phyloP scores from a whole-genome alignment of 1,139 yeast species.

The Candida buenavistaensis region DNA sequence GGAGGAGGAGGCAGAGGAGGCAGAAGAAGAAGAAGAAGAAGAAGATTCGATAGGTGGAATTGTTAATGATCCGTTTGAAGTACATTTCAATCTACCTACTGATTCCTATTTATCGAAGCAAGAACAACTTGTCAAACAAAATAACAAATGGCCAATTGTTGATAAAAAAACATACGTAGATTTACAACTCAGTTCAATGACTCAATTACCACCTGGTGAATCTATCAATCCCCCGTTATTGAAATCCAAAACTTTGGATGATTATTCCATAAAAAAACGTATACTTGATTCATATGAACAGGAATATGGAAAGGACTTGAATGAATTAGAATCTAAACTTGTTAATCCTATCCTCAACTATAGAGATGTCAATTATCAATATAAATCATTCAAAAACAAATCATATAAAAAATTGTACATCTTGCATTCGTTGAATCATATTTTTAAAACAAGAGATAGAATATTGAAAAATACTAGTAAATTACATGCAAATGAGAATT shows the following conservation, averaged over 20 bases:
- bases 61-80: conserved; percentile 64
- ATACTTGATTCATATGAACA: conserved; percentile 26
- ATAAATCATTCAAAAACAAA: conserved; percentile 36
- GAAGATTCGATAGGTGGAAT: conserved; percentile 21
- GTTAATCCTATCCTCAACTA: conserved; percentile 70
- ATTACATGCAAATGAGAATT: conserved; percentile 42
- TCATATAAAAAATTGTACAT: conserved; percentile 65
- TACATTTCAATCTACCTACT: conserved; percentile 62
- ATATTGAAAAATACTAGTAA: conserved; percentile 73
- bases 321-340: conserved; percentile 26
- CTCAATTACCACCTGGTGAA: conserved; percentile 33
- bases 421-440: conserved; percentile 78
- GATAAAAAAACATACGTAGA: conserved; percentile 18
- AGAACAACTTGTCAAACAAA: conserved; percentile 20
- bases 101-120: conserved; percentile 45
- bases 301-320: conserved; percentile 17
- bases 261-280: conserved; percentile 30
- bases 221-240: conserved; percentile 15
- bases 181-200: conserved; percentile 21
- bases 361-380: conserved; percentile 69
- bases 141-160: conserved; percentile 28
- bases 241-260: conserved; percentile 11
- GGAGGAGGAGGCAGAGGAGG: conserved; percentile 34
- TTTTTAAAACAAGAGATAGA: conserved; percentile 81
- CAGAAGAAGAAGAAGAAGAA: conserved; percentile 32